Evolutionary conservation across 495 filamentous ascomycete species (phyloP).

Genomic region (Penicillium robsamsonii): DNA sequence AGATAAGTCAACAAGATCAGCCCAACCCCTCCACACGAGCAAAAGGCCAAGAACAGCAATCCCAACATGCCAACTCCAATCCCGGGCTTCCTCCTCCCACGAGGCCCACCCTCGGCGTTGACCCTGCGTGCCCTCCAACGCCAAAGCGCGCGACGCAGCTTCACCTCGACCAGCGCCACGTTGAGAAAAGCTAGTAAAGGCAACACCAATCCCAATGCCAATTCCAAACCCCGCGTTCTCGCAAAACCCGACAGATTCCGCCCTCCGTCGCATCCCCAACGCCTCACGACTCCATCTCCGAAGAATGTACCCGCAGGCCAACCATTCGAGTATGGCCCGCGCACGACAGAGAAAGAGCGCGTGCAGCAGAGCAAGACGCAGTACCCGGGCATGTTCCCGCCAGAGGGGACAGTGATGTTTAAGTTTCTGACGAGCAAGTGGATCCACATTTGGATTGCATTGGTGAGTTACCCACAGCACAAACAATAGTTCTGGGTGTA

Average conservation of each 20-base stretch:
- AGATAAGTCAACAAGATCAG: conserved; percentile 1
- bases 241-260: conserved; percentile 79
- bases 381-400: conserved; percentile 81
- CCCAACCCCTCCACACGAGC: neutral
- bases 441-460: conserved; percentile 75
- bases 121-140: conserved; percentile 29
- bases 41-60: neutral
- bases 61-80: conserved; percentile 29
- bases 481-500: neutral
- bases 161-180: conserved; percentile 23
- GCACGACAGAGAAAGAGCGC: conserved; percentile 53
- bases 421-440: conserved; percentile 69
- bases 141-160: conserved; percentile 23
- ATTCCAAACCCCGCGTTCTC: conserved; percentile 58
- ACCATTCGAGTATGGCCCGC: conserved; percentile 64
- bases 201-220: conserved; percentile 3
- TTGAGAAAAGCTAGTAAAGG: conserved; percentile 13
- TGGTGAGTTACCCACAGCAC: conserved; percentile 51
- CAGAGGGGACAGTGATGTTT: conserved; percentile 68
- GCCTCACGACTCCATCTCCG: conserved; percentile 44
- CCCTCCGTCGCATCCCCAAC: conserved; percentile 76
- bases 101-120: conserved; percentile 36
- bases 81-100: conserved; percentile 43
- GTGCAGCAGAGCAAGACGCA: conserved; percentile 57
- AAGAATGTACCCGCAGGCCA: conserved; percentile 30